Percentiles rank a stretch among this genome's conserved stretches.
phyloP scores from a whole-genome alignment of 2,329 filamentous ascomycete genomes.

The Orbilia quercus region DNA sequence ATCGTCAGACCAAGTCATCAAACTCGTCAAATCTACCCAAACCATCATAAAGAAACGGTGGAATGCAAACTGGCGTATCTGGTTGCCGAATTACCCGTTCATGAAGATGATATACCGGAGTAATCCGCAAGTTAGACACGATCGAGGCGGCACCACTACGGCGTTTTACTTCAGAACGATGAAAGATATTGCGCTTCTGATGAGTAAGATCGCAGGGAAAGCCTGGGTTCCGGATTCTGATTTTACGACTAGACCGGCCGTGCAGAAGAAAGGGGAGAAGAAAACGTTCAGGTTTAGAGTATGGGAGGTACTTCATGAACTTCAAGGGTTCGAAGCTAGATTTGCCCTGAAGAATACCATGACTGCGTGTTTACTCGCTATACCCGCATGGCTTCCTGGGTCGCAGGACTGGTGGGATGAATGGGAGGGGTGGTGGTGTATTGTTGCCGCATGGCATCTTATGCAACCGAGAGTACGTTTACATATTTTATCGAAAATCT shows the following conservation, averaged over 20 bases:
- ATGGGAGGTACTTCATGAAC: conserved; percentile 67
- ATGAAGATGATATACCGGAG: conserved; percentile 68
- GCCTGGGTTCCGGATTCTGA: conserved; percentile 57
- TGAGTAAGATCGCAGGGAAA: conserved; percentile 63
- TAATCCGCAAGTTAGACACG: conserved; percentile 71
- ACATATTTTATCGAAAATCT: not conserved
- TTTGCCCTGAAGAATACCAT: conserved; percentile 71
- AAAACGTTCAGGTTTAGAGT: conserved; percentile 65
- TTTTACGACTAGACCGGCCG: conserved; percentile 8
- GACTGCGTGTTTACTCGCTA: conserved; percentile 66
- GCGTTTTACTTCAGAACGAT: conserved; percentile 65
- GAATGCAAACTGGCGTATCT: conserved; percentile 63
- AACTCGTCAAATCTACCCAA: conserved; percentile 64
- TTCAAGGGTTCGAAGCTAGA: conserved; percentile 71
- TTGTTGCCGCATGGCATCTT: conserved; percentile 70
- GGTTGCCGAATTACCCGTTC: conserved; percentile 69
- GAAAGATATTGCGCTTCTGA: conserved; percentile 63
- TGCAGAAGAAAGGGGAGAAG: conserved; percentile 60
- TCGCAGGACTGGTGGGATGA: conserved; percentile 69
- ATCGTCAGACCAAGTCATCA: conserved; percentile 37
- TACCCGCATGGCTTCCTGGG: conserved; percentile 68
- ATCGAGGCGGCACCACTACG: conserved; percentile 70
- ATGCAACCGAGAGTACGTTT: conserved; percentile 66
- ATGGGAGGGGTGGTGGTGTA: conserved; percentile 71
- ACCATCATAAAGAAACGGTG: conserved; percentile 65